Evolutionary conservation across 345 rosid genomes (phyloP), one percentile per base, ranked within the genome.

Genomic region (Adansonia digitata): DNA sequence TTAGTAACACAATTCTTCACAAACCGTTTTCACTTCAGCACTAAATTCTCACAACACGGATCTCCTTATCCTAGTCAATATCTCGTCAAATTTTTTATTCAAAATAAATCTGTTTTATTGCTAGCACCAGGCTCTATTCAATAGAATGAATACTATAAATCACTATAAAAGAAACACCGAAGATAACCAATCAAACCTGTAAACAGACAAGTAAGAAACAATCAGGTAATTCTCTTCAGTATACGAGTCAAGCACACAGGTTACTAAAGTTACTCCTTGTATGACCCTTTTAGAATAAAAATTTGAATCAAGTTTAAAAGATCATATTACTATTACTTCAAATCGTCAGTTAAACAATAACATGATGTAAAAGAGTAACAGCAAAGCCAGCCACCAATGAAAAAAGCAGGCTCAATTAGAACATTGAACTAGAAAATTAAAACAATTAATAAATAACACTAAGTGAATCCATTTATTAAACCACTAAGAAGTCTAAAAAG

Each of bases 21-120:
- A 78, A 29, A 72, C 72, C 73, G 67, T 35, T 74, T 78, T 73
- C 53, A 74, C 43, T 78, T 72, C 48, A 53, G 74, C 69, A 37
- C 12, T 20, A 2, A 43, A 65, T 55, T 72, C 57, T 26, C 51
- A 63, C 5, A 63, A 51, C 24, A 74, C 34, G 37, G 77, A 80
- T 81, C 81, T 81, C 80, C 75, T 74, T 52, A 69, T 18, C 73
- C 68, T 20, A 60, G 15, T 42, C 40, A 24, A 57, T 55, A 48
- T 37, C 51, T 4, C 4, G 24, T 18, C 62, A 55, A 67, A 51
- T n/a, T 34, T 29, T 45, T n/a, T 31, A 62, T 45, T 57, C 64
- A 69, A 78, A 71, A 9, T 39, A 22, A n/a, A 39, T 48, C 29
- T 6, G 31, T 49, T 34, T 9, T 18, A 24, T 24, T 57, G 51